These are phyloP conservation scores for Diutina sp. DNA, from an alignment of 1,139 yeast genomes.

Conservation along the genomic window DNA sequence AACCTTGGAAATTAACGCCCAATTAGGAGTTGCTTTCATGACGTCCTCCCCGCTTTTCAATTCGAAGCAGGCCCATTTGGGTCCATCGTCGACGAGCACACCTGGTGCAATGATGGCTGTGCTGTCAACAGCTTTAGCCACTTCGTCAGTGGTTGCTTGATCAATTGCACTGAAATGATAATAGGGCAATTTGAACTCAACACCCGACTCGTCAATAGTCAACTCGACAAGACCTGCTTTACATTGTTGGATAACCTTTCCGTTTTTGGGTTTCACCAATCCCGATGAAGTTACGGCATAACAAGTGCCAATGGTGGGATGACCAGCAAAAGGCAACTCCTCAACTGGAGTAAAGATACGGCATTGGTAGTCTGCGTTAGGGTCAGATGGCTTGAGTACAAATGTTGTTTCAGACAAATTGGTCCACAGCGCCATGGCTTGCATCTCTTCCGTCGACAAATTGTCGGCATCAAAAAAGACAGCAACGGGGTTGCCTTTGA, in stretches of 20 bases:
- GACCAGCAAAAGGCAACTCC: slow-evolving; percentile 50
- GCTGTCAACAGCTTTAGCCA: slow-evolving; percentile 14
- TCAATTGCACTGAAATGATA: slow-evolving; percentile 12
- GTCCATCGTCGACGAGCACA: slow-evolving; percentile 14
- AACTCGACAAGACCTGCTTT: slow-evolving; percentile 28
- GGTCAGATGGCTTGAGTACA: slow-evolving; percentile 21
- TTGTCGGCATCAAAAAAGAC: slow-evolving; percentile 26
- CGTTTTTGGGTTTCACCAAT: slow-evolving; percentile 11
- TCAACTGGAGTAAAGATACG: slow-evolving; percentile 32
- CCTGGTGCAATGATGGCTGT: slow-evolving; percentile 25
- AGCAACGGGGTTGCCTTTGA: slow-evolving; percentile 44
- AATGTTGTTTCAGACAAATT: slow-evolving; percentile 46
- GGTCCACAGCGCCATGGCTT: slow-evolving; percentile 39
- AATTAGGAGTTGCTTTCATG: slow-evolving; percentile 16
- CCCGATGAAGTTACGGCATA: slow-evolving; percentile 26
- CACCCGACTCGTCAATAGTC: slow-evolving; percentile 7
- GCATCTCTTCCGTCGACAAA: slow-evolving; percentile 24
- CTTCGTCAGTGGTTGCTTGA: slow-evolving; percentile 9
- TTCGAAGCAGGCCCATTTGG: slow-evolving; percentile 2
- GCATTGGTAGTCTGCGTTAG: slow-evolving; percentile 28
- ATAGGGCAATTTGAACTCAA: slow-evolving; percentile 15
- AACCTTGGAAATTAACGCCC: slow-evolving; percentile 9
- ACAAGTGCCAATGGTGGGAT: slow-evolving; percentile 43
- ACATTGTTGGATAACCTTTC: slow-evolving; percentile 28
- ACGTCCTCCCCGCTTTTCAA: slow-evolving; percentile 11